Percentiles rank a stretch among this genome's conserved stretches.
Conservation (phyloP, 179 eudicot species). For the Beta lomatogona region DNA sequence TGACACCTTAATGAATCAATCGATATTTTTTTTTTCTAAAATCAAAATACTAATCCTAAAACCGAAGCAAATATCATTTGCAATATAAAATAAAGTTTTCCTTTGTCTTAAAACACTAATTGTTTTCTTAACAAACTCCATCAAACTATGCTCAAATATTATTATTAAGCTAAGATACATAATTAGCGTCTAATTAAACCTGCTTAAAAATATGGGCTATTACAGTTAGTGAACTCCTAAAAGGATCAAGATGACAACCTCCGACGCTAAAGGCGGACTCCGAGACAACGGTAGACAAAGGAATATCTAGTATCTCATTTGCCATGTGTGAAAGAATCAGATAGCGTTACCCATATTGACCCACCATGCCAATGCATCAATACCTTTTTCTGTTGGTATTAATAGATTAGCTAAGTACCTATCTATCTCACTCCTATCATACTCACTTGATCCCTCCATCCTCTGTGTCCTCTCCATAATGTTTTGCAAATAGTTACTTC, state of each 20-base stretch:
- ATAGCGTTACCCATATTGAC: background rate
- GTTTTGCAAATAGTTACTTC: background rate
- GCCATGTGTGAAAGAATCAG: background rate
- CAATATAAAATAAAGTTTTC: too few relatives aligned
- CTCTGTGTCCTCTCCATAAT: background rate
- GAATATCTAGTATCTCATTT: background rate
- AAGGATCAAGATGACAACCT: slow-evolving; percentile 2
- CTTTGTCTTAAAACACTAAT: too few relatives aligned
- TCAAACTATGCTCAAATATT: too few relatives aligned
- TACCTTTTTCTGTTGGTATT: background rate
- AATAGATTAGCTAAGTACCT: background rate
- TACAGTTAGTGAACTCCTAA: background rate
- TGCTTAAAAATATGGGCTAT: too few relatives aligned
- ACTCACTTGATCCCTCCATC: background rate
- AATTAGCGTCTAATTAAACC: too few relatives aligned
- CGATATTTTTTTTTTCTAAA: too few relatives aligned
- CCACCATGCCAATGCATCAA: slow-evolving; percentile 17
- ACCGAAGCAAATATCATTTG: too few relatives aligned
- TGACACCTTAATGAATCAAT: too few relatives aligned
- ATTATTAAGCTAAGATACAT: too few relatives aligned
- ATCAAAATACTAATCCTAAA: too few relatives aligned
- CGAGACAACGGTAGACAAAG: background rate
- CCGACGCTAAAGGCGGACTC: background rate
- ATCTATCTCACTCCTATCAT: background rate
- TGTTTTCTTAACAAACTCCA: too few relatives aligned